Conservation (phyloP, 306 rosid species). For the Rubus parviflorus region DNA sequence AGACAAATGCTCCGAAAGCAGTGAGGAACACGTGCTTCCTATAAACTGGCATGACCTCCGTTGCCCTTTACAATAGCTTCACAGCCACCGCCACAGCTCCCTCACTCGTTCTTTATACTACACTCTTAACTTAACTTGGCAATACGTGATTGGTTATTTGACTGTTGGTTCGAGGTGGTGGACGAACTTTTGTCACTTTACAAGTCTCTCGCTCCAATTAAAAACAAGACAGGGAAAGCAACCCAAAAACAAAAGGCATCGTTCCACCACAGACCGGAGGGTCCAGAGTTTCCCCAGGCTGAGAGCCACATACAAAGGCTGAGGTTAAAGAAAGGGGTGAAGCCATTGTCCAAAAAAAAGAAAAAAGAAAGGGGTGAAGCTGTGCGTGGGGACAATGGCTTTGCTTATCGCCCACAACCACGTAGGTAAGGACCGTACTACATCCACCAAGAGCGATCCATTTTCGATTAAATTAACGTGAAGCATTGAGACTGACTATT, state of each 20-base stretch:
- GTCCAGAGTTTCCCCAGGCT: neutral
- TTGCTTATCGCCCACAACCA: constrained; percentile 43
- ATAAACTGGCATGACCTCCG: neutral
- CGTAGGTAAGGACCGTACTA: neutral
- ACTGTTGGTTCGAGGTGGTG: neutral
- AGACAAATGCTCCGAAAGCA: neutral
- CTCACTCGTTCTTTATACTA: too few species aligned
- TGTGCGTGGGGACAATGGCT: constrained; percentile 38
- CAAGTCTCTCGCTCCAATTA: too few species aligned
- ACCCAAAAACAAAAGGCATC: neutral
- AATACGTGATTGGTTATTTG: neutral
- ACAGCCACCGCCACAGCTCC: neutral
- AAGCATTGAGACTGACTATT: constrained; percentile 35
- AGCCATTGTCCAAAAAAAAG: too few species aligned
- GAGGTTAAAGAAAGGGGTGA: constrained; percentile 36
- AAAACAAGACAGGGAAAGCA: constrained; percentile 6
- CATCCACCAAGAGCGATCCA: constrained; percentile 38
- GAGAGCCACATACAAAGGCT: constrained; percentile 48
- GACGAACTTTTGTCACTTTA: neutral
- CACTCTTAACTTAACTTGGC: neutral
- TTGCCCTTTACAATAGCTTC: neutral
- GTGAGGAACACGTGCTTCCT: neutral
- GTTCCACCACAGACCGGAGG: constrained; percentile 38
- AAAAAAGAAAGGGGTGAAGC: constrained; percentile 12
- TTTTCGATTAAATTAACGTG: constrained; percentile 19